These are phyloP conservation scores for Aspergillus amoenus DNA, from an alignment of 2,329 filamentous ascomycete species.

Conservation along the genomic window DNA sequence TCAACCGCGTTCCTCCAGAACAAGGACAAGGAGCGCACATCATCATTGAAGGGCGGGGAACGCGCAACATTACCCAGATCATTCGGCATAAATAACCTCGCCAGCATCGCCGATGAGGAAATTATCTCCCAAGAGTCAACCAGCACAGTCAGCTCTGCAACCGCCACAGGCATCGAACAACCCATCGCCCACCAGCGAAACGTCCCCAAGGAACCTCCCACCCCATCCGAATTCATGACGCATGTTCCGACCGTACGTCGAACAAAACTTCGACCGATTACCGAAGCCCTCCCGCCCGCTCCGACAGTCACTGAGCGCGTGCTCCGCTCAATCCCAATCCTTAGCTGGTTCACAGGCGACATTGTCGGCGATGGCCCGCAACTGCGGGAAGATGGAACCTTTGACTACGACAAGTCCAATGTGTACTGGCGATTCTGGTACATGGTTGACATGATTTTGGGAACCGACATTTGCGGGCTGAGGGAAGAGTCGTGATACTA, in stretches of 20 bases:
- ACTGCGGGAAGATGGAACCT: constrained; percentile 45
- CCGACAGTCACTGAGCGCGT: constrained; percentile 64
- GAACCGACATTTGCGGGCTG: constrained; percentile 62
- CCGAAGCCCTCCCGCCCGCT: constrained; percentile 69
- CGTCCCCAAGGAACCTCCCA: constrained; percentile 30
- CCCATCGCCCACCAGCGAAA: constrained; percentile 29
- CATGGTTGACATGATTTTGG: constrained; percentile 55
- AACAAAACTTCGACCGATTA: constrained; percentile 64
- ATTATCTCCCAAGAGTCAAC: constrained; percentile 35
- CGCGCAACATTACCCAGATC: constrained; percentile 42
- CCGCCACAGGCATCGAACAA: constrained; percentile 31
- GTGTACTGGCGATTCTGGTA: constrained; percentile 63
- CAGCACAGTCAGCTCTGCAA: constrained; percentile 44
- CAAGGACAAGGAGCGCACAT: constrained; percentile 33
- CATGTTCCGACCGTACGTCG: constrained; percentile 67
- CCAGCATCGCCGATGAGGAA: constrained; percentile 33
- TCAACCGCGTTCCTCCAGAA: constrained; percentile 35
- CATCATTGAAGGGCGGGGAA: constrained; percentile 9
- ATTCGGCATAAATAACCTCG: constrained; percentile 39
- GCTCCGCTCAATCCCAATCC: constrained; percentile 64
- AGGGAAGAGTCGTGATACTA: constrained; percentile 47
- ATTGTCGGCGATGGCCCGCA: constrained; percentile 49
- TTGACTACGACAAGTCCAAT: constrained; percentile 69
- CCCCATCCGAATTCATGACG: constrained; percentile 49
- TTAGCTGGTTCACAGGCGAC: constrained; percentile 67